These are phyloP conservation scores for Aquilaria agallochum DNA, from an alignment of 441 rosid species.

Conservation along the genomic window DNA sequence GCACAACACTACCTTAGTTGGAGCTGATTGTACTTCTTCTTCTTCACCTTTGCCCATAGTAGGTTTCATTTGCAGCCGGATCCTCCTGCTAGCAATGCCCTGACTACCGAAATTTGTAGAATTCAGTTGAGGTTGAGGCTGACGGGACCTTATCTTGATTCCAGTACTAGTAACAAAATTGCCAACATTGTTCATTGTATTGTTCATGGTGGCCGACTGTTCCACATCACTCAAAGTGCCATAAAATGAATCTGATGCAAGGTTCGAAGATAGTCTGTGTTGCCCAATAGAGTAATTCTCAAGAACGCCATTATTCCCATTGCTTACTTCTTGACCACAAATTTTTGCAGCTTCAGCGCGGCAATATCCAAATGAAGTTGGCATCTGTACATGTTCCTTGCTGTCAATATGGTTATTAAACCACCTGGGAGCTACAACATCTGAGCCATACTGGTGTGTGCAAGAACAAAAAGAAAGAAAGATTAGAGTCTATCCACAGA, in stretches of 20 bases:
- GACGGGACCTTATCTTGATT: slow-evolving; percentile 51
- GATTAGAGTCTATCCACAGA: not conserved
- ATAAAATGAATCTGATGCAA: slow-evolving; percentile 35
- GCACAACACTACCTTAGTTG: slow-evolving; percentile 40
- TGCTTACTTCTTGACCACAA: slow-evolving; percentile 22
- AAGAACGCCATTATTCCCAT: slow-evolving; percentile 17
- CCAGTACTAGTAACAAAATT: slow-evolving; percentile 30
- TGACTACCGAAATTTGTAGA: slow-evolving; percentile 31
- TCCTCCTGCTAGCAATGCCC: slow-evolving; percentile 81
- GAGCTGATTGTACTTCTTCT: slow-evolving; percentile 52
- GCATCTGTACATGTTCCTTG: slow-evolving; percentile 31
- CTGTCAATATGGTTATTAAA: slow-evolving; percentile 25
- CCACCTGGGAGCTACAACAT: slow-evolving; percentile 23
- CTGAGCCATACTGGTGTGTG: slow-evolving; percentile 23
- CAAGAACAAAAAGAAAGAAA: slow-evolving; percentile 9
- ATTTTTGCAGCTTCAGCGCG: slow-evolving; percentile 15
- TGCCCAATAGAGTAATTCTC: slow-evolving; percentile 24
- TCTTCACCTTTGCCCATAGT: slow-evolving; percentile 21
- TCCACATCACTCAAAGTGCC: slow-evolving; percentile 26
- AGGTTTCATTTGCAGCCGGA: slow-evolving; percentile 32
- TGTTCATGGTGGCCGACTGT: slow-evolving; percentile 25
- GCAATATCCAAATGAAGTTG: slow-evolving; percentile 26
- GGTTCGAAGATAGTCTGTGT: slow-evolving; percentile 30
- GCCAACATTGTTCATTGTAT: slow-evolving; percentile 20
- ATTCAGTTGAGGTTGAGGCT: slow-evolving; percentile 25